Percentiles rank a stretch among this genome's conserved stretches.
These are phyloP conservation scores for Trichoderma reesei DNA, from an alignment of 495 filamentous ascomycete species.

Conservation along the genomic window DNA sequence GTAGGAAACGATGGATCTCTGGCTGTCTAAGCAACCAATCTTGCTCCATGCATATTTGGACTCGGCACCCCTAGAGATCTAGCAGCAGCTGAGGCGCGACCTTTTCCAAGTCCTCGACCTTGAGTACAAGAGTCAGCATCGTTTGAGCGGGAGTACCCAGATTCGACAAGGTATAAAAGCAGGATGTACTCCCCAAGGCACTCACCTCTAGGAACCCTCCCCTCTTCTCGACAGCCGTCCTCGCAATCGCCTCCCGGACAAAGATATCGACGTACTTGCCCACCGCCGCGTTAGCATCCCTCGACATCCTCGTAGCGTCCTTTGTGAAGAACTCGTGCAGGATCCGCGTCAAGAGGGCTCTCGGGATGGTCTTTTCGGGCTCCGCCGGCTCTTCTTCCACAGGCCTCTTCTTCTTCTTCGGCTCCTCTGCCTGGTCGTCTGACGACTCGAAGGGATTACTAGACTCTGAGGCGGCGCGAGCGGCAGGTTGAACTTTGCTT, in stretches of 20 bases:
- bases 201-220: conserved; percentile 69
- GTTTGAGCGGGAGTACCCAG: background rate
- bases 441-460: conserved; percentile 5
- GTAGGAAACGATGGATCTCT: background rate
- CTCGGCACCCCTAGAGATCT: conserved; percentile 51
- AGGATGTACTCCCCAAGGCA: conserved; percentile 9
- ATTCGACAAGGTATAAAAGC: background rate
- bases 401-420: conserved; percentile 13
- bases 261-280: conserved; percentile 88
- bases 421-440: conserved; percentile 17
- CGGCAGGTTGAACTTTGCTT: background rate
- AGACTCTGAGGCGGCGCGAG: background rate
- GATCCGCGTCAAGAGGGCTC: conserved; percentile 61
- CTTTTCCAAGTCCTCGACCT: conserved; percentile 84
- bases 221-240: conserved; percentile 61
- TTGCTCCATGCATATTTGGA: background rate
- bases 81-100: conserved; percentile 79
- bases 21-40: background rate
- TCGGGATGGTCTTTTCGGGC: conserved; percentile 48
- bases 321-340: conserved; percentile 71
- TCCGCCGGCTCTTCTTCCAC: conserved; percentile 26
- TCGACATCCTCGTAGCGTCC: conserved; percentile 61
- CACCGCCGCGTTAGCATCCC: conserved; percentile 67
- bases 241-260: conserved; percentile 80
- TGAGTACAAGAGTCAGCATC: conserved; percentile 8